Evolutionary conservation across 2,329 filamentous ascomycete genomes (phyloP).

Genomic region (Sporothrix mexicana): DNA sequence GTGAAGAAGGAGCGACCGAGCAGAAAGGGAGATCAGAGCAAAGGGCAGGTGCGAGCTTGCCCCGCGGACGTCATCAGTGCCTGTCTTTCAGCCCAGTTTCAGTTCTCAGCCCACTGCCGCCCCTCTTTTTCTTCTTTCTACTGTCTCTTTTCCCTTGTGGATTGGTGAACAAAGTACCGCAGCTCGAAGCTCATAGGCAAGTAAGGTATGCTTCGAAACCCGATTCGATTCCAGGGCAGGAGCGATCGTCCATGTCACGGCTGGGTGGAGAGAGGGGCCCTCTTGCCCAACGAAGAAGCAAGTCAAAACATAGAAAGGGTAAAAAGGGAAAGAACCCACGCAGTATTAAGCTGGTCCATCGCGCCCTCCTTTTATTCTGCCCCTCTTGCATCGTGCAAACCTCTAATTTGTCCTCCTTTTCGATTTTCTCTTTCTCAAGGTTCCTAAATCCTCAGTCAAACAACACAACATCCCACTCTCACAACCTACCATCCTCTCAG

Average conservation of each 20-base stretch:
- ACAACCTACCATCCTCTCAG: not conserved
- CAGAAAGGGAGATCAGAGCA: not conserved
- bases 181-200: not conserved
- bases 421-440: not conserved
- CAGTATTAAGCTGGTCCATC: conserved; percentile 1
- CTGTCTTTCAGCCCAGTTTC: conserved; percentile 8
- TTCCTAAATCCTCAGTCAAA: not conserved
- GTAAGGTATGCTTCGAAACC: not conserved
- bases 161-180: not conserved
- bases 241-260: not conserved
- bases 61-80: conserved; percentile 29
- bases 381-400: conserved; percentile 9
- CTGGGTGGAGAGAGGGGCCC: not conserved
- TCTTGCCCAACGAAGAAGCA: not conserved
- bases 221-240: conserved; percentile 11
- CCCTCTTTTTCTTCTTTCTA: conserved; percentile 20
- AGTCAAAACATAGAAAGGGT: not conserved
- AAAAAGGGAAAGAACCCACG: conserved; percentile 6
- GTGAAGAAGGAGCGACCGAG: not conserved
- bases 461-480: not conserved
- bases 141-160: not conserved
- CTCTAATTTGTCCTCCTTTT: not conserved
- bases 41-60: not conserved
- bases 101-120: conserved; percentile 17
- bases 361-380: not conserved